These are phyloP conservation scores for Aspergillus campestris DNA, from an alignment of 495 filamentous ascomycete species.

Conservation along the genomic window DNA sequence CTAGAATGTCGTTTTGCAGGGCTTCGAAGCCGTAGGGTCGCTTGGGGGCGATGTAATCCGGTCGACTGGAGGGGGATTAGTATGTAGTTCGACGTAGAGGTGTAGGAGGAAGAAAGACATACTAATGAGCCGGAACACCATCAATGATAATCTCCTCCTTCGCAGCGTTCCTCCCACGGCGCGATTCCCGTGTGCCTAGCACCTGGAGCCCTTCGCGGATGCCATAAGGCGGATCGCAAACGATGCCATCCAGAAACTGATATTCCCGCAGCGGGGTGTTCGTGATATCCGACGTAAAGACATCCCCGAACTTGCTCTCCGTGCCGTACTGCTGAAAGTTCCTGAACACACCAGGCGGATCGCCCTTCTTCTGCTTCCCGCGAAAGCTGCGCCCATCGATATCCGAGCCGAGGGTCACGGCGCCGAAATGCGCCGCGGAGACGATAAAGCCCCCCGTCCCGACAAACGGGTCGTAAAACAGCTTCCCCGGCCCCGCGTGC, in stretches of 20 bases:
- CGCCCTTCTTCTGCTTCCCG: constrained; percentile 50
- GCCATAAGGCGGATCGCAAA: constrained; percentile 98
- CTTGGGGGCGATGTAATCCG: constrained; percentile 82
- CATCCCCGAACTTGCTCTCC: constrained; percentile 54
- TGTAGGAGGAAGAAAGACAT: constrained; percentile 16
- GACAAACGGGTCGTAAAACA: constrained; percentile 90
- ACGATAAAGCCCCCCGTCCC: constrained; percentile 89
- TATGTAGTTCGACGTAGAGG: constrained; percentile 4
- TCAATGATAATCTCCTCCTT: constrained; percentile 56
- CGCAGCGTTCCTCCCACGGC: constrained; percentile 11
- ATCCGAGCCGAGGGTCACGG: constrained; percentile 71
- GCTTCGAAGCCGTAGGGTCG: constrained; percentile 83
- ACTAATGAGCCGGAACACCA: constrained; percentile 64
- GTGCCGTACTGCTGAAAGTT: constrained; percentile 87
- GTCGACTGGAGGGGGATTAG: constrained; percentile 39
- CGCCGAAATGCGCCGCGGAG: constrained; percentile 83
- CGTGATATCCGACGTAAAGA: constrained; percentile 80
- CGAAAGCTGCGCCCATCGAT: constrained; percentile 85
- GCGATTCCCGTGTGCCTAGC: constrained; percentile 65
- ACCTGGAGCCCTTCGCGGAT: constrained; percentile 88
- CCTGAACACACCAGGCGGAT: constrained; percentile 44
- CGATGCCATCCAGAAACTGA: constrained; percentile 70
- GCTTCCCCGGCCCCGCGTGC: constrained; percentile 67
- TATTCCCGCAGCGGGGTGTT: constrained; percentile 64
- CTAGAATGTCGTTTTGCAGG: constrained; percentile 81